Base-by-base conservation (phyloP, 2,329 filamentous ascomycete species). In the Didymella pomorum region DNA sequence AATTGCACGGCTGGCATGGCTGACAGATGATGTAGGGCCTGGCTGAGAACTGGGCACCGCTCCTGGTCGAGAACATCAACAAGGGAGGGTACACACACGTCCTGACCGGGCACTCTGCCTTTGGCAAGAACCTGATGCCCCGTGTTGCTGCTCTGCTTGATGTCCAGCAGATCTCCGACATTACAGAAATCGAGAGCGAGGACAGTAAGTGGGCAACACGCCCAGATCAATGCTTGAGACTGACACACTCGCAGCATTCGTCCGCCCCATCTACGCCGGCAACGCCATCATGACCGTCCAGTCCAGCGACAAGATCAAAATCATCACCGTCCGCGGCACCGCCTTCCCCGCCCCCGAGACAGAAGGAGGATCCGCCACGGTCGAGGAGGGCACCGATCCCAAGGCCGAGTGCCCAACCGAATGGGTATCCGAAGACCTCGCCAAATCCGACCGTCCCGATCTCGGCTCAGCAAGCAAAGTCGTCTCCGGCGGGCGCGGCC, bases 281-380 rank as follows among this genome's bases (percentile, higher is more conserved):
- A 99, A 99, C 75, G 95, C 94, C 46, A 97, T 99, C 73, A 87
- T 96, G 33, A 99, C 95, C 10, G 93, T 99, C 58, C 91, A 98
- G 79, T 97, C 93, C 2, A 86, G 86, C 63, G 95, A 99, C 73
- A 76, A 84, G 16, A 86, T 92, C 77, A 99, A 98, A 81, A 76
- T 98, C 52, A 86, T 99, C 71, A 99, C 95, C 33, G 90, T 98
- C 64, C 90, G 95, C 73, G 93, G 93, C 64, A 98, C 95, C 3
- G 91, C 95, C 0, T 99, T 99, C 81, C 84, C 92, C 28, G 84
- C 90, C 39, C 88, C 90, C 14, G 86, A 88, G 63, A 81, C 85
- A 3, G 88, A 89, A 46, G 87, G 89, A 56, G 91, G 91, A 56
- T 89, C 88, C 4, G 92, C 93, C 16, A 77, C 87, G 12, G 80